Conservation (phyloP, 371 early-diverging fungal species). For the Dipsacomyces acuminosporus region DNA sequence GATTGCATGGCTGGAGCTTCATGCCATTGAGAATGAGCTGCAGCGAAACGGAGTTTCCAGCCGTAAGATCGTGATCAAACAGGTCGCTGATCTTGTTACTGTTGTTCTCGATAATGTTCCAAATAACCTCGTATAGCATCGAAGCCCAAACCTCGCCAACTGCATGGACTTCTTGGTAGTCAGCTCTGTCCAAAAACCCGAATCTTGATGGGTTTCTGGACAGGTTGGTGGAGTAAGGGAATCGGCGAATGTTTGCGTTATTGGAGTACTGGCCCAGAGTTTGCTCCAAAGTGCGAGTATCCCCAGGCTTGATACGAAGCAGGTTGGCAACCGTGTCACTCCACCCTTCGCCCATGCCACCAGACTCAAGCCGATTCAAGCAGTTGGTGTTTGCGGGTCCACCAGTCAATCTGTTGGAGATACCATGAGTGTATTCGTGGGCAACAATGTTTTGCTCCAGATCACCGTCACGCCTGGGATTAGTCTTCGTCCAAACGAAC, state of each 20-base stretch:
- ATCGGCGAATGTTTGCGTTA: slow-evolving; percentile 75
- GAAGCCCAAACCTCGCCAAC: slow-evolving; percentile 94
- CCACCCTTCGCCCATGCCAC: slow-evolving; percentile 95
- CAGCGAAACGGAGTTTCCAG: too few species aligned
- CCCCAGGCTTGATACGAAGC: slow-evolving; percentile 58
- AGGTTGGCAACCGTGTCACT: slow-evolving; percentile 85
- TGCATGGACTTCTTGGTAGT: slow-evolving; percentile 89
- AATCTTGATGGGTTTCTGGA: slow-evolving; percentile 50
- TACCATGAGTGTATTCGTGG: slow-evolving; percentile 88
- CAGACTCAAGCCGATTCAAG: slow-evolving; percentile 86
- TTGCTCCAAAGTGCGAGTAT: slow-evolving; percentile 60
- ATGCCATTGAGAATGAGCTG: too few species aligned
- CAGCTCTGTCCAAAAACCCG: slow-evolving; percentile 64
- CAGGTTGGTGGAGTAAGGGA: slow-evolving; percentile 19
- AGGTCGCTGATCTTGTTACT: too few species aligned
- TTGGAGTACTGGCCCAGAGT: slow-evolving; percentile 82
- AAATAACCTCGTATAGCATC: slow-evolving; percentile 77
- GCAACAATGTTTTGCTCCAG: slow-evolving; percentile 83
- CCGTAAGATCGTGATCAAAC: too few species aligned
- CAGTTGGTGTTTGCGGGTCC: slow-evolving; percentile 55
- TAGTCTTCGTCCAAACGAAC: slow-evolving; percentile 75
- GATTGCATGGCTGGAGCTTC: too few species aligned
- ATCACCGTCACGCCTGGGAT: slow-evolving; percentile 81
- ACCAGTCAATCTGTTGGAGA: slow-evolving; percentile 83
- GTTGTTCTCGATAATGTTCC: slow-evolving; percentile 47